A percentile compares a stretch with the other conserved stretches of the same genome.
These are phyloP conservation scores for Ustilago bromivora DNA, from an alignment of 1,284 basidiomycete genomes.

Conservation along the genomic window DNA sequence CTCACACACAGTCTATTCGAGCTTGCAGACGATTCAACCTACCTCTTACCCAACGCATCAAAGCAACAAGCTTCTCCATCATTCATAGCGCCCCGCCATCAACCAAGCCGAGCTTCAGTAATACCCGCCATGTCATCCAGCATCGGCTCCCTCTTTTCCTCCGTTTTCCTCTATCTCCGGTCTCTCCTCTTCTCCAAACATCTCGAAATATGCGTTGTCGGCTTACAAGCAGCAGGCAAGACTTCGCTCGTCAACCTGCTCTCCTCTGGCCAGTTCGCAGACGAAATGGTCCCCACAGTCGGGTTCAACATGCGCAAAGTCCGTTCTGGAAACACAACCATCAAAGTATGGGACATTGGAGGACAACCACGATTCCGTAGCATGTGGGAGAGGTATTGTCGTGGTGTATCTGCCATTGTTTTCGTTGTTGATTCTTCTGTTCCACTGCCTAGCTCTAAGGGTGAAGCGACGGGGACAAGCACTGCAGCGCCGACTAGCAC, in stretches of 20 bases:
- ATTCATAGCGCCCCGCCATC: not conserved
- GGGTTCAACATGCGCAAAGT: slow-evolving; percentile 85
- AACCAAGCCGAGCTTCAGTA: not conserved
- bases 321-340: slow-evolving; percentile 86
- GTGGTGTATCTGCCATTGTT: slow-evolving; percentile 93
- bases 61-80: too few relatives aligned
- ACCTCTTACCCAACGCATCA: not conserved
- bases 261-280: slow-evolving; percentile 82
- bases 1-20: not conserved
- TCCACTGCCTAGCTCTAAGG: slow-evolving; percentile 30
- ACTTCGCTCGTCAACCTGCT: slow-evolving; percentile 91
- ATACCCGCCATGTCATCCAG: slow-evolving; percentile 37
- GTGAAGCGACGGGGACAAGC: not conserved
- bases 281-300: slow-evolving; percentile 92
- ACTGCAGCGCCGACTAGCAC: slow-evolving; percentile 4
- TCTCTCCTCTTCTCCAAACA: slow-evolving; percentile 85
- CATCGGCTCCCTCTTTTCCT: slow-evolving; percentile 52
- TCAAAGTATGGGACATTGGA: slow-evolving; percentile 95
- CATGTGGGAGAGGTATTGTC: slow-evolving; percentile 92
- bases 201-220: slow-evolving; percentile 92
- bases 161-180: slow-evolving; percentile 68
- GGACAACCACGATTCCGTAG: slow-evolving; percentile 92
- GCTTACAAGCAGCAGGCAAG: slow-evolving; percentile 93
- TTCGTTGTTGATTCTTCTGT: slow-evolving; percentile 73
- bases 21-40: not conserved